Conservation (phyloP, 2,329 filamentous ascomycete genomes). For the Pseudocercospora pini-densiflorae region DNA sequence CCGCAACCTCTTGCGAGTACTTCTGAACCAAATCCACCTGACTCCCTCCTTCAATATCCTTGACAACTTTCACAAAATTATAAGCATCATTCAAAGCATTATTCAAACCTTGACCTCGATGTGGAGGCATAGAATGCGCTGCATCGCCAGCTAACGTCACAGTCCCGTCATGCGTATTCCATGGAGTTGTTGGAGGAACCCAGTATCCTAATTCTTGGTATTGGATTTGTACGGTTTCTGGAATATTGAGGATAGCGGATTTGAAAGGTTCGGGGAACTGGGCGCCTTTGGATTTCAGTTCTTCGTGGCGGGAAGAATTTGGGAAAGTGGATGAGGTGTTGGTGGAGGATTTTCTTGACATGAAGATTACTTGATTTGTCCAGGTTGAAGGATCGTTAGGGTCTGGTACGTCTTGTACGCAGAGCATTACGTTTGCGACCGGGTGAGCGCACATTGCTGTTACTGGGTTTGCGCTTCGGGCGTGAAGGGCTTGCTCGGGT, state of each 20-base stretch:
- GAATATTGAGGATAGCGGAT: conserved; percentile 25
- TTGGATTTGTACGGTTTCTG: conserved; percentile 20
- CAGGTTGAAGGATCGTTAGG: conserved; percentile 26
- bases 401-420: conserved; percentile 24
- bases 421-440: conserved; percentile 16
- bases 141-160: conserved; percentile 41
- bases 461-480: conserved; percentile 25
- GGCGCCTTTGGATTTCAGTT: conserved; percentile 5
- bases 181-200: conserved; percentile 21
- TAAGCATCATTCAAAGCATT: conserved; percentile 46
- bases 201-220: conserved; percentile 24
- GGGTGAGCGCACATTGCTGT: conserved; percentile 23
- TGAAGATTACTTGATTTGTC: conserved; percentile 16
- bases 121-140: conserved; percentile 52
- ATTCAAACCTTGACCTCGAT: conserved; percentile 52
- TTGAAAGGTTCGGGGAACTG: conserved; percentile 26
- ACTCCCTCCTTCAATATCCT: conserved; percentile 3
- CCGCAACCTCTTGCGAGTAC: not conserved
- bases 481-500: conserved; percentile 17
- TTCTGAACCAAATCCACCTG: not conserved
- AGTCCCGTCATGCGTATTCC: conserved; percentile 31
- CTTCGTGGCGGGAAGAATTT: not conserved
- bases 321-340: not conserved
- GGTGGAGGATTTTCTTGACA: conserved; percentile 12
- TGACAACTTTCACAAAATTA: conserved; percentile 40